These are phyloP conservation scores for Colletotrichum brevisporum DNA, from an alignment of 2,329 filamentous ascomycete genomes.

Conservation along the genomic window DNA sequence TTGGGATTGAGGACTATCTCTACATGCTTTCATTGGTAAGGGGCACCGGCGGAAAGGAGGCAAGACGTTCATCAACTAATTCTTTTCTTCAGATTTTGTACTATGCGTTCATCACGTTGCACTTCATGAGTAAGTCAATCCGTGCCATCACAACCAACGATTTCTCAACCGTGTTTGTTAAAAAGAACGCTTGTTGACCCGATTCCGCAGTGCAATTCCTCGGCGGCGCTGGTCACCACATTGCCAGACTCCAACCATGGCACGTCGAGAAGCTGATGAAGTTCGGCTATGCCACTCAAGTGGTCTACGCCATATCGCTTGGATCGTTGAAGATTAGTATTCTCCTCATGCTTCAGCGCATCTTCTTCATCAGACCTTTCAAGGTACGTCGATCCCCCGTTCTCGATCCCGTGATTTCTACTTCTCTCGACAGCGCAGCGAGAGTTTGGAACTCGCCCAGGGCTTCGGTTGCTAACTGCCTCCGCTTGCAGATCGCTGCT, in stretches of 20 bases:
- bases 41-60: too few relatives aligned
- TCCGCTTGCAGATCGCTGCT: slow-evolving; percentile 17
- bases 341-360: slow-evolving; percentile 43
- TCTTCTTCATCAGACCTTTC: slow-evolving; percentile 41
- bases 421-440: background rate
- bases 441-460: background rate
- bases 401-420: background rate
- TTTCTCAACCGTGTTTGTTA: too few relatives aligned
- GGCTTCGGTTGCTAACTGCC: background rate
- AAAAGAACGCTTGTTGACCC: background rate
- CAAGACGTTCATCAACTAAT: background rate
- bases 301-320: slow-evolving; percentile 42
- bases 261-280: slow-evolving; percentile 36
- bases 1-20: slow-evolving; percentile 19
- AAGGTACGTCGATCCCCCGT: slow-evolving; percentile 9
- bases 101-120: slow-evolving; percentile 15
- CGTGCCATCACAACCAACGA: background rate
- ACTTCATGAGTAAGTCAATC: slow-evolving; percentile 14
- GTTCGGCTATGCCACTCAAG: slow-evolving; percentile 39
- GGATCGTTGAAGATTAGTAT: slow-evolving; percentile 44
- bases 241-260: slow-evolving; percentile 32
- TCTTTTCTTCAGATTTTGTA: slow-evolving; percentile 1
- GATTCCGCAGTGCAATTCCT: slow-evolving; percentile 39
- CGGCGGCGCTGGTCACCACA: slow-evolving; percentile 42
- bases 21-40: slow-evolving; percentile 16